Percentiles rank a stretch among this genome's conserved stretches.
These are phyloP conservation scores for Parastagonospora avenae DNA, from an alignment of 2,329 filamentous ascomycete genomes.

Conservation along the genomic window DNA sequence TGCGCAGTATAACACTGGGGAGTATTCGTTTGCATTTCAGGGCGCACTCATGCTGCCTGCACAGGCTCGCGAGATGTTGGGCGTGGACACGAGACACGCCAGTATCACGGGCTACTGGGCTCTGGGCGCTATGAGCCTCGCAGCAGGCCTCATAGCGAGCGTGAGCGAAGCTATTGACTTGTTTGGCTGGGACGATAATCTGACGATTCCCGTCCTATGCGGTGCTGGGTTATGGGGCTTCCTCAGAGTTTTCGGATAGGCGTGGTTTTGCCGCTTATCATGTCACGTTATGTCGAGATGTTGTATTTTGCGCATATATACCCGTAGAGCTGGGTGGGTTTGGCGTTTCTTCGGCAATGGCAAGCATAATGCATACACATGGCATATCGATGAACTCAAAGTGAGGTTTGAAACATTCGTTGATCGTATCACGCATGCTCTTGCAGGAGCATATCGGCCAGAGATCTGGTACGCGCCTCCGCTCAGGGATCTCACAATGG, in stretches of 20 bases:
- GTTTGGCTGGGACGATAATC: conserved; percentile 95
- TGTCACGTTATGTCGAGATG: too few species aligned
- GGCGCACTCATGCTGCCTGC: conserved; percentile 74
- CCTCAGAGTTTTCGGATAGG: conserved; percentile 76
- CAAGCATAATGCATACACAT: too few species aligned
- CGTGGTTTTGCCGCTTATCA: background rate
- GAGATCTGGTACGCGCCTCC: too few species aligned
- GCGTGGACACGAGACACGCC: conserved; percentile 62
- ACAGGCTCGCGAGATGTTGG: conserved; percentile 63
- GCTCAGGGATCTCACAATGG: too few species aligned
- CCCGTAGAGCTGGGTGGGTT: too few species aligned
- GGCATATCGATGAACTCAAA: too few species aligned
- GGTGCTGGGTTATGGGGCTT: conserved; percentile 90
- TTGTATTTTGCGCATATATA: too few species aligned
- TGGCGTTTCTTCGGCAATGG: too few species aligned
- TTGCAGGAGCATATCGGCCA: too few species aligned
- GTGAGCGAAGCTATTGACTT: conserved; percentile 89
- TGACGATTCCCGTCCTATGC: conserved; percentile 93
- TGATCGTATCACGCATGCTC: too few species aligned
- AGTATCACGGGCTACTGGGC: conserved; percentile 74
- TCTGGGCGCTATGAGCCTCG: conserved; percentile 78
- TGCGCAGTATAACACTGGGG: conserved; percentile 43
- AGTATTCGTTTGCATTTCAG: conserved; percentile 78
- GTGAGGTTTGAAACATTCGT: too few species aligned
- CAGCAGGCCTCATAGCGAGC: conserved; percentile 86